Conservation (phyloP, 441 rosid species). For the Pelargonium myrrhifolium region DNA sequence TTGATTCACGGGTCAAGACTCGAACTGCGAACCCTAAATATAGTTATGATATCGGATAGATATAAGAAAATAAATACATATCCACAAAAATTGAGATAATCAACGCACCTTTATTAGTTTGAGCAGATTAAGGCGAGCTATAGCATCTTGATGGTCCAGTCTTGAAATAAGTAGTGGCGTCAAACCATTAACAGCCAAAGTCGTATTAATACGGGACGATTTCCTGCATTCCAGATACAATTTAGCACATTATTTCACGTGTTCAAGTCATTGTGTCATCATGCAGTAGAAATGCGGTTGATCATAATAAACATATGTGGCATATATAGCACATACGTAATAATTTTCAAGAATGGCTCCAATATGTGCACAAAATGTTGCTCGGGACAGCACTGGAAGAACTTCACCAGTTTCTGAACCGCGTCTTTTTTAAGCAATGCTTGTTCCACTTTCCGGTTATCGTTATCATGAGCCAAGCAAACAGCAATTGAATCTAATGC, state of each 20-base stretch:
- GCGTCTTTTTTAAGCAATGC: slow-evolving; percentile 83
- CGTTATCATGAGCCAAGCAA: slow-evolving; percentile 96
- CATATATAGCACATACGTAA: slow-evolving; percentile 46
- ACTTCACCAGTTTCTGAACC: slow-evolving; percentile 74
- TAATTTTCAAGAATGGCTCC: slow-evolving; percentile 97
- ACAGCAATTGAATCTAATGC: slow-evolving; percentile 97
- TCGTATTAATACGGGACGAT: slow-evolving; percentile 81
- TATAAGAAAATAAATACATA: too few species aligned
- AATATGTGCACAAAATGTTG: slow-evolving; percentile 88
- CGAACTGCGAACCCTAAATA: too few species aligned
- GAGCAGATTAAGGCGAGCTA: slow-evolving; percentile 89
- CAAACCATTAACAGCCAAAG: slow-evolving; percentile 90
- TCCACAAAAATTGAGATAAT: neutral
- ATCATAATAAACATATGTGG: neutral
- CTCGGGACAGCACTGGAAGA: slow-evolving; percentile 89
- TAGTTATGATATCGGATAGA: too few species aligned
- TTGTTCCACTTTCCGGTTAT: slow-evolving; percentile 88
- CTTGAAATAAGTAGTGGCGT: slow-evolving; percentile 80
- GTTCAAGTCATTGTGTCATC: neutral
- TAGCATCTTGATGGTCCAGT: slow-evolving; percentile 94
- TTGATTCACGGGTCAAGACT: too few species aligned
- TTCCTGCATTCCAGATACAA: slow-evolving; percentile 49
- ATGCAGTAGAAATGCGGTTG: neutral
- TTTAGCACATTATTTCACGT: neutral
- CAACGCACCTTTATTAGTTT: slow-evolving; percentile 73